phyloP scores from a whole-genome alignment of 352 stramenopile genomes.

The Phytophthora foliorum region DNA sequence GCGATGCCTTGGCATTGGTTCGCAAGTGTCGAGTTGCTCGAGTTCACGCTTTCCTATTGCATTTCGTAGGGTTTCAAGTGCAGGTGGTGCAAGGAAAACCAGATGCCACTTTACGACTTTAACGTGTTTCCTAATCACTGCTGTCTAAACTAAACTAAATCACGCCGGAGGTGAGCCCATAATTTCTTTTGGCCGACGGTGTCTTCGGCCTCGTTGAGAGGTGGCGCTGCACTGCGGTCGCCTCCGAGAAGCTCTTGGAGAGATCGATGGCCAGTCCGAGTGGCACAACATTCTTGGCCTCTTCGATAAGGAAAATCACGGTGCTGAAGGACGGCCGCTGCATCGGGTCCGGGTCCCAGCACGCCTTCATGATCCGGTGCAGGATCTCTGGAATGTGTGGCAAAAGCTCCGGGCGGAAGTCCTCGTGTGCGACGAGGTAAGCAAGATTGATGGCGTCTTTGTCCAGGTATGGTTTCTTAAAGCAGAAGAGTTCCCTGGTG shows the following conservation, averaged over 20 bases:
- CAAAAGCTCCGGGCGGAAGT: slow-evolving; percentile 68
- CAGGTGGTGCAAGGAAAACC: too few relatives aligned
- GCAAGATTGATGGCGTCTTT: slow-evolving; percentile 82
- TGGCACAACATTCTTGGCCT: slow-evolving; percentile 64
- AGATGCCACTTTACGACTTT: slow-evolving; percentile 1
- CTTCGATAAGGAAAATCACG: slow-evolving; percentile 69
- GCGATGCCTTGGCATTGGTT: too few relatives aligned
- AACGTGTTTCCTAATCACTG: slow-evolving; percentile 1
- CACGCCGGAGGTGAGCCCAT: slow-evolving; percentile 65
- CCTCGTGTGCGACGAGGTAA: slow-evolving; percentile 81
- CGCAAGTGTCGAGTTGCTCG: too few relatives aligned
- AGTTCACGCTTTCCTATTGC: not conserved
- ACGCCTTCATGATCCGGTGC: slow-evolving; percentile 71
- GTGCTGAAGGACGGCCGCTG: slow-evolving; percentile 69
- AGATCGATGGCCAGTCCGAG: slow-evolving; percentile 66
- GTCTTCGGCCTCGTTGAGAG: slow-evolving; percentile 36
- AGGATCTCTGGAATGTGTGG: slow-evolving; percentile 78
- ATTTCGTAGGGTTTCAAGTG: not conserved
- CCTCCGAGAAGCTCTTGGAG: slow-evolving; percentile 57
- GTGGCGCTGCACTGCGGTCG: slow-evolving; percentile 38
- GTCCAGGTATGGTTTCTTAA: slow-evolving; percentile 86
- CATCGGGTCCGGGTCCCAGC: slow-evolving; percentile 65
- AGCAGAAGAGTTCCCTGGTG: slow-evolving; percentile 81
- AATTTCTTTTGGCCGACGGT: slow-evolving; percentile 53
- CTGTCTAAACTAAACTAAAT: slow-evolving; percentile 39